Conservation (phyloP, 345 rosid genomes). For the Mangifera indica region DNA sequence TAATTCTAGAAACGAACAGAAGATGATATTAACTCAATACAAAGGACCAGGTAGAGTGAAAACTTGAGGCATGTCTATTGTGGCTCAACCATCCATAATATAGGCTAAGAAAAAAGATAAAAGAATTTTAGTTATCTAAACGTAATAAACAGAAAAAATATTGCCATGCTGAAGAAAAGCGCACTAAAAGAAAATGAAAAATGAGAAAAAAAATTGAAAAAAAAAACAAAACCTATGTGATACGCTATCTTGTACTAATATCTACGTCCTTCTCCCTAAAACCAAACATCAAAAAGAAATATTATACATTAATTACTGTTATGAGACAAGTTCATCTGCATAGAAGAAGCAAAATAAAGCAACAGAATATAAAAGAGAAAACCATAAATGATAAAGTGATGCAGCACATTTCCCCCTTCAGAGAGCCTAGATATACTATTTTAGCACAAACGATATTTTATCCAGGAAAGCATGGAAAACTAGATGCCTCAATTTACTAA, state of each 20-base stretch:
- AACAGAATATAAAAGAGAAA: neutral
- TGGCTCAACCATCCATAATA: no score
- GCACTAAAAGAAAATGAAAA: neutral
- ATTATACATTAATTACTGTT: constrained; percentile 3
- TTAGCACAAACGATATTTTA: constrained; percentile 2
- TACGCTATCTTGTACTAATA: constrained; percentile 74
- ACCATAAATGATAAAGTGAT: neutral
- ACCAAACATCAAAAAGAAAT: constrained; percentile 19
- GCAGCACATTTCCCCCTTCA: neutral
- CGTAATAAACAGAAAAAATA: neutral
- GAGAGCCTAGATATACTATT: neutral
- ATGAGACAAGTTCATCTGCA: neutral
- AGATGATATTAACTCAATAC: no score
- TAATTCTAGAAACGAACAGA: no score
- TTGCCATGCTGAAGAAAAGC: neutral
- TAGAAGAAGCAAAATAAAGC: neutral
- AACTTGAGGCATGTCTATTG: no score
- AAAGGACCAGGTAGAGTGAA: no score
- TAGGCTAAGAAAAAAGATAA: no score
- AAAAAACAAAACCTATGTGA: constrained; percentile 15
- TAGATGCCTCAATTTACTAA: neutral
- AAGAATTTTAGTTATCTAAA: no score
- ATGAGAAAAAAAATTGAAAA: neutral
- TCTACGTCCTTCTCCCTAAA: constrained; percentile 93
- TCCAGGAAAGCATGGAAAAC: neutral